Evolutionary conservation across 495 filamentous ascomycete species (phyloP), one percentile per base, ranked within the genome.

Genomic region (Penicillium fimorum): DNA sequence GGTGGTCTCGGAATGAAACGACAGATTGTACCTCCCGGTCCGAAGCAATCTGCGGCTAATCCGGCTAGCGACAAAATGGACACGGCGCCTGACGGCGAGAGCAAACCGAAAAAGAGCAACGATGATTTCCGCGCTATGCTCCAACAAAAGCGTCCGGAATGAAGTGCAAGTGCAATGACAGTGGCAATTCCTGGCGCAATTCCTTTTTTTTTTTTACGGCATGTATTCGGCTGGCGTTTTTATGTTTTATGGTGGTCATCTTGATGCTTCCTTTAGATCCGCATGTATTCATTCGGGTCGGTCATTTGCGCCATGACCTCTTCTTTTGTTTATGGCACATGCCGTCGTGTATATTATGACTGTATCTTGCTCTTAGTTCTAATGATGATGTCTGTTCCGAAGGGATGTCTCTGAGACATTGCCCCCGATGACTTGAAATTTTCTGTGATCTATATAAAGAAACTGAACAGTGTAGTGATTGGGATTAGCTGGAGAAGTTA

Each of bases 51-150:
- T 33, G 59, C 46, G 6, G 12, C 45, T 10, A 30, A 3, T 47
- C 75, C 67, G 76, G 50, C 65, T 73, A 41, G 62, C 46, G 61
- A 69, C 62, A 61, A 65, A 60, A 71, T 66, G 65, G 67, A 71
- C 53, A 72, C 60, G 54, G 64, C 64, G 37, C 64, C 68, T 43
- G 63, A 75, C 40, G 52, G 69, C 55, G 69, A 65, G 42, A 66
- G 66, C 44, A 48, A 64, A 52, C 69, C 65, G 49, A 78, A 70
- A 53, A 93, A 92, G 81, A 92, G 81, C 67, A 96, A 97, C 75
- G 87, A 87, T 47, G 91, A 96, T 74, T 96, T 96, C 73, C 89
- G 86, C 64, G 83, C 82, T 37, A 83, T 96, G 85, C 85, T 93
- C 63, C 68, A 72, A 64, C 60, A 64, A 57, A 72, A 64, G 59